Base-by-base conservation (phyloP, 257 asterid species). In the Solanum virginianum region DNA sequence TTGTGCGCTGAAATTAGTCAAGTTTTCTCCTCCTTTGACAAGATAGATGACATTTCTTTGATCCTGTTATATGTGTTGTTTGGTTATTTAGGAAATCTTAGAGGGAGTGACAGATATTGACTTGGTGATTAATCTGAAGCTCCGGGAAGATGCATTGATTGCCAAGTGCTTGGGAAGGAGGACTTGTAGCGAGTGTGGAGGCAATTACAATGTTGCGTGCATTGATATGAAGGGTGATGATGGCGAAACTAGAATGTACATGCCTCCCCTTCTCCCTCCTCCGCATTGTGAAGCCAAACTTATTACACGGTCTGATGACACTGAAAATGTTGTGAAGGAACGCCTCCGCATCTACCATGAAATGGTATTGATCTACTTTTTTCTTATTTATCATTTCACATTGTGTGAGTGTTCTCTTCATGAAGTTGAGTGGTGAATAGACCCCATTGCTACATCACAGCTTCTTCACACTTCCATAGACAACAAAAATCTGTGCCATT, bases 191-290 rank as follows among this genome's bases (percentile, higher is more conserved):
- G 95, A 96, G 86, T 96, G 99, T 87, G 95, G 97, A 84, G 92
- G 94, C 81, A 94, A 94, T 89, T 96, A 92, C 85, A 96, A 96
- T 80, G 90, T 96, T 71, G 99, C 98, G 8, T 92, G 93, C 89
- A 92, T 96, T 85, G 98, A 96, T 87, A 91, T 94, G 85, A 84
- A 92, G 91, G 94, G 89, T 83, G 93, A 93, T 72, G 88, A 91
- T 84, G 97, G 93, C 71, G 88, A 77, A 60, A 91, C 95, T 55
- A 84, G 92, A 36, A 96, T 96, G 95, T 89, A 89, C 88, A 95
- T 96, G 99, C 97, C 99, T 84, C 98, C 99, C 75, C 98, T 96
- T 87, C 98, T 91, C 77, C 99, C 99, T 80, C 99, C 99, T 80
- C 86, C 93, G 11, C 93, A 92, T 10, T 96, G 99, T 89, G 97